Percentiles rank a stretch among this genome's conserved stretches.
These are phyloP conservation scores for Magnolia sinica DNA, from an alignment of 164 flowering plant species.

Conservation along the genomic window DNA sequence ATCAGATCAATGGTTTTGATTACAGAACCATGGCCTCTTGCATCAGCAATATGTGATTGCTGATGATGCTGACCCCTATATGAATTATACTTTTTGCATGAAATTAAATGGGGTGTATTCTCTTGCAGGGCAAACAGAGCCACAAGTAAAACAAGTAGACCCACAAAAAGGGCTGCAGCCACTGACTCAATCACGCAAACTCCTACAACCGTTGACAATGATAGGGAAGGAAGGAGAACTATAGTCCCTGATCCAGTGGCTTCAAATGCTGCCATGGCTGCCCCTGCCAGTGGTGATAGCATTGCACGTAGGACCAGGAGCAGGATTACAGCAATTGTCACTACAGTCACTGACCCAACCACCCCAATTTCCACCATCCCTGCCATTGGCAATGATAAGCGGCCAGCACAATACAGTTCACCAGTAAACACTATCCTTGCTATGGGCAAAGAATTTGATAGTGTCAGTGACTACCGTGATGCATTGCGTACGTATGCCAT, in stretches of 20 bases:
- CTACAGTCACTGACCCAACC: constrained; percentile 4
- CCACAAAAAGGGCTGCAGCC: not conserved
- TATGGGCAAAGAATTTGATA: constrained; percentile 65
- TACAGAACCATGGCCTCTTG: not conserved
- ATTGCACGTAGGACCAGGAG: not conserved
- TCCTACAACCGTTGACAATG: not conserved
- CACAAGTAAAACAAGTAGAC: not conserved
- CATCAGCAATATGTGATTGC: not conserved
- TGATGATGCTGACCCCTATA: not conserved
- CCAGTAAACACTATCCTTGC: constrained; percentile 66
- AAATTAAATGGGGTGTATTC: constrained; percentile 11
- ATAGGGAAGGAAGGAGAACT: not conserved
- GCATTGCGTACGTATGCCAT: constrained; percentile 72
- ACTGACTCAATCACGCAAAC: constrained; percentile 24
- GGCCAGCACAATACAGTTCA: constrained; percentile 24
- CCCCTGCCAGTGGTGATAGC: not conserved
- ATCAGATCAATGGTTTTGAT: not conserved
- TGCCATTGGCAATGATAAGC: constrained; percentile 13
- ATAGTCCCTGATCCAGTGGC: not conserved
- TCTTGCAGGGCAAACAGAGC: constrained; percentile 32
- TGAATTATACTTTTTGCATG: not conserved
- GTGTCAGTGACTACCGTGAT: constrained; percentile 65
- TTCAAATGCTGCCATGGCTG: not conserved
- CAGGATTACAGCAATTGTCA: not conserved
- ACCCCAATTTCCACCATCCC: constrained; percentile 26